A percentile compares a stretch with the other conserved stretches of the same genome.
phyloP scores from a whole-genome alignment of 2,329 filamentous ascomycete genomes.

The Xylariaceae sp. region DNA sequence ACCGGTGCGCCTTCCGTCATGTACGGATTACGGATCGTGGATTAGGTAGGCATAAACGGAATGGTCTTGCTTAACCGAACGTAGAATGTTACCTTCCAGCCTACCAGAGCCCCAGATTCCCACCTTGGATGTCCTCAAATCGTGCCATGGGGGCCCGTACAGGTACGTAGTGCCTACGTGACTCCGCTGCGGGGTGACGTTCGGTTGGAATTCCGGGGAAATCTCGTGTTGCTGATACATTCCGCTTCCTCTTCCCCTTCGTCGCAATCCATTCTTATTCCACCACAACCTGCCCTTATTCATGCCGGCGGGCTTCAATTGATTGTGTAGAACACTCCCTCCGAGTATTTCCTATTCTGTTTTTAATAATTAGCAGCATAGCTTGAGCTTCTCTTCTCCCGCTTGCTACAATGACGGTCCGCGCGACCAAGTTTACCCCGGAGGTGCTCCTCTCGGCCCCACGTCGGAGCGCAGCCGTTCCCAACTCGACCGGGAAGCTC shows the following conservation, averaged over 20 bases:
- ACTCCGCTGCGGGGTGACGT: slow-evolving; percentile 12
- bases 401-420: slow-evolving; percentile 58
- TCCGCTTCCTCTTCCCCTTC: no score
- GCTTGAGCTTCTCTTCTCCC: neutral
- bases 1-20: no score
- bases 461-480: slow-evolving; percentile 62
- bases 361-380: neutral
- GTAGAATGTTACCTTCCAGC: no score
- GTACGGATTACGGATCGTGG: no score
- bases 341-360: neutral
- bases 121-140: no score
- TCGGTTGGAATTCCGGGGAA: neutral
- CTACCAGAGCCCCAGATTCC: no score
- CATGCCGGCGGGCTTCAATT: neutral
- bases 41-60: no score
- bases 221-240: neutral
- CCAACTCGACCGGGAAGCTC: slow-evolving; percentile 61
- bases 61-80: no score
- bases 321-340: neutral
- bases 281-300: neutral
- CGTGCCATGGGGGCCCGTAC: neutral
- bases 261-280: neutral
- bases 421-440: slow-evolving; percentile 66
- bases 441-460: slow-evolving; percentile 73
- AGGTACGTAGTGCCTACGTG: neutral